Evolutionary conservation across 257 asterid genomes (phyloP).

Genomic region (Catharanthus roseus): DNA sequence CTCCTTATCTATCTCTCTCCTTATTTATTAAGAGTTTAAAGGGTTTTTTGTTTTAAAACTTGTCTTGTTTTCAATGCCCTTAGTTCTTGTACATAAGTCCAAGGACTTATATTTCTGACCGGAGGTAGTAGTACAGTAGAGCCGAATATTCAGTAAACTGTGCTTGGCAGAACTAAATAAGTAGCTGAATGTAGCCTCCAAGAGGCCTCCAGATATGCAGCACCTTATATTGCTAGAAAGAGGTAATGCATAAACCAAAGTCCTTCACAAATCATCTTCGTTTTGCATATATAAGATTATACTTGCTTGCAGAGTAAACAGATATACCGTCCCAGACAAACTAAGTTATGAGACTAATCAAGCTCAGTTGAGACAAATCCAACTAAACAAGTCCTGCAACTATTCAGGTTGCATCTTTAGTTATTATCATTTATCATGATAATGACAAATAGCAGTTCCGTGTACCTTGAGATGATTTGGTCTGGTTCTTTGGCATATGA

Average conservation of each 20-base stretch:
- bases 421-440: no score
- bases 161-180: background rate
- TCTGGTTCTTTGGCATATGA: constrained; percentile 89
- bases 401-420: background rate
- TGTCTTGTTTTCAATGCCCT: no score
- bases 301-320: background rate
- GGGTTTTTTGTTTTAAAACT: no score
- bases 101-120: no score
- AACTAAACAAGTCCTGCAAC: background rate
- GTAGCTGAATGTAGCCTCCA: background rate
- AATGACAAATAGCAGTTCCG: constrained; percentile 11
- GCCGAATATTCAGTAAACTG: background rate
- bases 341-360: background rate
- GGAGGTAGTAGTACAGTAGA: background rate
- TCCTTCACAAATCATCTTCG: background rate
- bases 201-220: background rate
- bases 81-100: no score
- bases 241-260: background rate
- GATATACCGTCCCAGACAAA: background rate
- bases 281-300: background rate
- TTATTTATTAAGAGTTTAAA: no score
- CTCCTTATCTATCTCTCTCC: no score
- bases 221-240: background rate
- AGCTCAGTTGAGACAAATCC: background rate
- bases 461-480: constrained; percentile 78